Conservation (phyloP, 192 early-diverging fungal species). For the Pilaira anomala region DNA sequence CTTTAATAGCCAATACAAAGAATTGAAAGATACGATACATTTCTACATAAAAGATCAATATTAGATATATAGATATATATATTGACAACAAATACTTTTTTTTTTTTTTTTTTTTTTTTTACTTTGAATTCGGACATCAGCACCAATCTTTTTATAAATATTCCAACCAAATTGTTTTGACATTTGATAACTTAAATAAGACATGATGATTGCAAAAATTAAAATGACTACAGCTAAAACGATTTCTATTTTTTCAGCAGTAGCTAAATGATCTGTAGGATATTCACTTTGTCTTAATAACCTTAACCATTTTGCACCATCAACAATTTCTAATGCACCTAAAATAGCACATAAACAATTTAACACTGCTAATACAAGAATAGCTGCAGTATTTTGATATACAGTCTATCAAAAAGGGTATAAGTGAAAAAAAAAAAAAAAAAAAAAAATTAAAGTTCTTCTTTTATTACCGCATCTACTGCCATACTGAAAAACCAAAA, state of each 20-base stretch:
- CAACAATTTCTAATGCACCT: constrained; percentile 36
- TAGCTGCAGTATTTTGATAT: constrained; percentile 40
- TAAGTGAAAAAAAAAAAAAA: neutral
- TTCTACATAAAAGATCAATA: constrained; percentile 4
- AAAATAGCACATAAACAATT: constrained; percentile 37
- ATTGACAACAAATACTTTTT: neutral
- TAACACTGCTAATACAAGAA: constrained; percentile 29
- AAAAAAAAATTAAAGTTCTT: too few species aligned
- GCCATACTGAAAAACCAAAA: constrained; percentile 37
- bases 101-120: constrained; percentile 33
- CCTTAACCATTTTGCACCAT: constrained; percentile 31
- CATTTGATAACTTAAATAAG: constrained; percentile 28
- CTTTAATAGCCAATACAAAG: constrained; percentile 39
- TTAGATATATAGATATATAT: neutral
- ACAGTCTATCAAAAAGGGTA: constrained; percentile 28
- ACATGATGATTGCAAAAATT: constrained; percentile 25
- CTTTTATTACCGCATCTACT: constrained; percentile 39
- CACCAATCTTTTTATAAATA: constrained; percentile 66
- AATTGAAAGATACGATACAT: constrained; percentile 40
- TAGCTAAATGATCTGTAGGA: constrained; percentile 4
- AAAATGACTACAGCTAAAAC: constrained; percentile 27
- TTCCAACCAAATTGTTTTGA: constrained; percentile 52
- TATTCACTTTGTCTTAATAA: constrained; percentile 6
- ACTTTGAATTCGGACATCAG: constrained; percentile 55
- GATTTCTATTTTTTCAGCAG: constrained; percentile 36